Evolutionary conservation across 2,329 filamentous ascomycete species (phyloP).

Genomic region (Fusarium illudens): DNA sequence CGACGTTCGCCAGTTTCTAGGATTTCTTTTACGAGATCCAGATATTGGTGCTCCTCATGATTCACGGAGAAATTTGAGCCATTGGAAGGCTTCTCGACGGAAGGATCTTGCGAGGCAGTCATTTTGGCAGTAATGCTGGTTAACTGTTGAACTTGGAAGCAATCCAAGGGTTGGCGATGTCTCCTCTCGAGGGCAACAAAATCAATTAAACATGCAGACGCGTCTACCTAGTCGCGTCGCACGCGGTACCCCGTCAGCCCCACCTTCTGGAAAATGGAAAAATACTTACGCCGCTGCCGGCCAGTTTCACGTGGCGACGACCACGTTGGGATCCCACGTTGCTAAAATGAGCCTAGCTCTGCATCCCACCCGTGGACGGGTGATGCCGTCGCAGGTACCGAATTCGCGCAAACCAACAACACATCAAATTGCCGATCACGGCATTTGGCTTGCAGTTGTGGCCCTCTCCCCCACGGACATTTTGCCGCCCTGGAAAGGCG

Average conservation of each 20-base stretch:
- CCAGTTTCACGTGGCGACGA: not conserved
- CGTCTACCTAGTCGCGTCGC: conserved; percentile 16
- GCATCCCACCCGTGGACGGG: conserved; percentile 10
- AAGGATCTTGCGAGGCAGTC: conserved; percentile 25
- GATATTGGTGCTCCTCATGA: conserved; percentile 94
- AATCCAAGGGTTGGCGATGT: not conserved
- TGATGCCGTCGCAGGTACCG: conserved; percentile 13
- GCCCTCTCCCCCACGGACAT: not conserved
- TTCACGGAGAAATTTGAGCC: conserved; percentile 28
- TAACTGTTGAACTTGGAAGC: not conserved
- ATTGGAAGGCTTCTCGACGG: conserved; percentile 15
- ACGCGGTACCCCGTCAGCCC: conserved; percentile 15
- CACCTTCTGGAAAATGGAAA: not conserved
- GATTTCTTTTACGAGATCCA: conserved; percentile 87
- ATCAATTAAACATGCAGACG: conserved; percentile 31
- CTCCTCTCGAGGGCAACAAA: not conserved
- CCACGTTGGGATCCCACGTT: not conserved
- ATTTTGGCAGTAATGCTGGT: conserved; percentile 14
- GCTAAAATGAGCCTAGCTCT: not conserved
- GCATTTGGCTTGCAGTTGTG: conserved; percentile 5
- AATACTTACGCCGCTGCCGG: conserved; percentile 9
- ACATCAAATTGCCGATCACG: conserved; percentile 8
- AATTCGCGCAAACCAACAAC: conserved; percentile 33
- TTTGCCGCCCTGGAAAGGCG: not conserved
- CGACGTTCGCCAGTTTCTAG: conserved; percentile 84